phyloP scores from a whole-genome alignment of 2,329 filamentous ascomycete genomes.

The Aureobasidium sp. region DNA sequence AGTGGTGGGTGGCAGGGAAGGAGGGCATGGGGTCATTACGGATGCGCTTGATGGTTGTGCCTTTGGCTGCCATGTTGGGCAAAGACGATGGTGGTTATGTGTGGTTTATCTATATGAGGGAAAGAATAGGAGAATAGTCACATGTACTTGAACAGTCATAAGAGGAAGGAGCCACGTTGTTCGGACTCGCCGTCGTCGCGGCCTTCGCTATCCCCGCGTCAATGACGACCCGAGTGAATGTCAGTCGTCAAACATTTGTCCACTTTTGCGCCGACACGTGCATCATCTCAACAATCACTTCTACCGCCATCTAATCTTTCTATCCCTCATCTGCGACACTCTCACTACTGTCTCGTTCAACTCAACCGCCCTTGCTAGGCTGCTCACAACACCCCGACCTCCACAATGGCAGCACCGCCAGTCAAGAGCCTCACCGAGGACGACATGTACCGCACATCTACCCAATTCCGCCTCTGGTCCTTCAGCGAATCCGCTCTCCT shows the following conservation, averaged over 20 bases:
- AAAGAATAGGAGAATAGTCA: not conserved
- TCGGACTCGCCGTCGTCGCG: not conserved
- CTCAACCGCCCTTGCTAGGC: not conserved
- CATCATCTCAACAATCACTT: not conserved
- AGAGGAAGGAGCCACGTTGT: not conserved
- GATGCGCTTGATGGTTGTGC: slow-evolving; percentile 77
- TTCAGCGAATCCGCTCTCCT: slow-evolving; percentile 68
- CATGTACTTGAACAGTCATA: not conserved
- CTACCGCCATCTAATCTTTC: no score
- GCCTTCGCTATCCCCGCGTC: not conserved
- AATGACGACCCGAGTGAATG: slow-evolving; percentile 2
- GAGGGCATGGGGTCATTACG: slow-evolving; percentile 39
- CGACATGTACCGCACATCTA: slow-evolving; percentile 79
- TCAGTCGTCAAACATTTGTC: not conserved
- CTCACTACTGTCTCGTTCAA: not conserved
- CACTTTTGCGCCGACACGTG: not conserved
- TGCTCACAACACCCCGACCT: not conserved
- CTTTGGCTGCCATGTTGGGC: slow-evolving; percentile 50
- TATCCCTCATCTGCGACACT: not conserved
- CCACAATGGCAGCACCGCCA: slow-evolving; percentile 4
- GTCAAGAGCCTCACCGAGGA: slow-evolving; percentile 63
- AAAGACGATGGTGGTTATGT: not conserved
- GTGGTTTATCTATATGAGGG: not conserved
- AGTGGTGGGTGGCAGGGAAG: slow-evolving; percentile 16
- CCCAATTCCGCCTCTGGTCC: slow-evolving; percentile 88